phyloP scores from a whole-genome alignment of 2,329 filamentous ascomycete genomes.

The Pseudogymnoascus pannorum region DNA sequence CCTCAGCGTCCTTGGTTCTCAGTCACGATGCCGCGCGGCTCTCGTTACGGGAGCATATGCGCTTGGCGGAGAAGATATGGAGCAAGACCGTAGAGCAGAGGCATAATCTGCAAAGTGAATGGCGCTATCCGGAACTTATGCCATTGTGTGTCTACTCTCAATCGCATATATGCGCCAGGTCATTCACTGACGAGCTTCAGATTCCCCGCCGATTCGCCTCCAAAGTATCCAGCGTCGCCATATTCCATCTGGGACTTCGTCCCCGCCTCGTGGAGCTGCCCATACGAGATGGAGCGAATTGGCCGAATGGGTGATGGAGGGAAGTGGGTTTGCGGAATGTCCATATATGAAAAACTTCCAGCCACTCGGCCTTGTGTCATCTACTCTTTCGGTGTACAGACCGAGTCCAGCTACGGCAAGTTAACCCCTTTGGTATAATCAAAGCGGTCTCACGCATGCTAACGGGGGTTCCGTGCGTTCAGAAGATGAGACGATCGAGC shows the following conservation, averaged over 20 bases:
- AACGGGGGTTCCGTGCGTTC: background rate
- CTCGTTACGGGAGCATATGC: background rate
- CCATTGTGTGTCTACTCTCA: conserved; percentile 17
- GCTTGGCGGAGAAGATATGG: conserved; percentile 23
- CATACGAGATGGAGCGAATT: conserved; percentile 34
- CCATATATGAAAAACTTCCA: conserved; percentile 26
- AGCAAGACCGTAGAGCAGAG: conserved; percentile 27
- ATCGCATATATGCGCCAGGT: background rate
- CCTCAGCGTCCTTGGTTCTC: background rate
- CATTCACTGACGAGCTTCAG: conserved; percentile 11
- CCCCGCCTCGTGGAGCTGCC: conserved; percentile 34
- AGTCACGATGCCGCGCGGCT: background rate
- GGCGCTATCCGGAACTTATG: conserved; percentile 23
- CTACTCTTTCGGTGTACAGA: conserved; percentile 34
- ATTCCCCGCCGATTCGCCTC: conserved; percentile 18
- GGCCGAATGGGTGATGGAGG: conserved; percentile 36
- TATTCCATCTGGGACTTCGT: conserved; percentile 36
- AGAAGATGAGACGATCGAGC: conserved; percentile 32
- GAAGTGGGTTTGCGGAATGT: conserved; percentile 38
- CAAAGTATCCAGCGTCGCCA: conserved; percentile 22
- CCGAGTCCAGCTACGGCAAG: conserved; percentile 33
- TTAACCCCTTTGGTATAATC: background rate
- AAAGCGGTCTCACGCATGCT: background rate
- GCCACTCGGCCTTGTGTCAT: conserved; percentile 26
- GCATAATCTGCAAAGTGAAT: conserved; percentile 22